A percentile compares a stretch with the other conserved stretches of the same genome.
Evolutionary conservation across 2,329 filamentous ascomycete species (phyloP).

Genomic region (Diaporthe sp.): DNA sequence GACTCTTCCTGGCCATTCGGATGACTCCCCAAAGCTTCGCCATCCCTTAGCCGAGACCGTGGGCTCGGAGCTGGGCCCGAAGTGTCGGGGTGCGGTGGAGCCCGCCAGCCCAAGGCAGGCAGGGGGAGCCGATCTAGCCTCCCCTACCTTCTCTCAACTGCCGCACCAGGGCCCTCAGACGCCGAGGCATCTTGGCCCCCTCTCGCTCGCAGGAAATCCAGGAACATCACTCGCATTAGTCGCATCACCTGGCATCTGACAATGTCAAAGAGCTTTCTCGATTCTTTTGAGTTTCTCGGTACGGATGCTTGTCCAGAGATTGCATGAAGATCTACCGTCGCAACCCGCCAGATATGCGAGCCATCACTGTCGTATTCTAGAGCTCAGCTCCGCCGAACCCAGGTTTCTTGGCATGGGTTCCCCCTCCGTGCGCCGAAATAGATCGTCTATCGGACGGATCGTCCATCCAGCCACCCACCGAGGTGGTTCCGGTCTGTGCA

Average conservation of each 20-base stretch:
- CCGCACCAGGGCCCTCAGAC: slow-evolving; percentile 14
- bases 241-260: background rate
- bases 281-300: background rate
- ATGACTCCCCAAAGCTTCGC: background rate
- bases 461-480: slow-evolving; percentile 3
- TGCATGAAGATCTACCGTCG: slow-evolving; percentile 28
- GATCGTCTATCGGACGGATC: slow-evolving; percentile 2
- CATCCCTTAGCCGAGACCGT: slow-evolving; percentile 21
- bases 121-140: background rate
- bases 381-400: background rate
- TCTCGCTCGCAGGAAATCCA: slow-evolving; percentile 1
- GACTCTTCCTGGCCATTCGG: slow-evolving; percentile 3
- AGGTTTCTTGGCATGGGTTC: background rate
- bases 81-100: background rate
- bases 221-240: background rate
- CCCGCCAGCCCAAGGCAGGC: background rate
- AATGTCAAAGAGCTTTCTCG: background rate
- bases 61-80: slow-evolving; percentile 20
- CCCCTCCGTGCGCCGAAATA: background rate
- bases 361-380: slow-evolving; percentile 7
- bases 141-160: background rate
- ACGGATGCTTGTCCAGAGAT: slow-evolving; percentile 25
- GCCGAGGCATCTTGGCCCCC: slow-evolving; percentile 15
- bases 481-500: background rate
- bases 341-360: slow-evolving; percentile 21